Conservation (phyloP, 1,139 yeast genomes). For the Yamadazyma atmosphaerica region DNA sequence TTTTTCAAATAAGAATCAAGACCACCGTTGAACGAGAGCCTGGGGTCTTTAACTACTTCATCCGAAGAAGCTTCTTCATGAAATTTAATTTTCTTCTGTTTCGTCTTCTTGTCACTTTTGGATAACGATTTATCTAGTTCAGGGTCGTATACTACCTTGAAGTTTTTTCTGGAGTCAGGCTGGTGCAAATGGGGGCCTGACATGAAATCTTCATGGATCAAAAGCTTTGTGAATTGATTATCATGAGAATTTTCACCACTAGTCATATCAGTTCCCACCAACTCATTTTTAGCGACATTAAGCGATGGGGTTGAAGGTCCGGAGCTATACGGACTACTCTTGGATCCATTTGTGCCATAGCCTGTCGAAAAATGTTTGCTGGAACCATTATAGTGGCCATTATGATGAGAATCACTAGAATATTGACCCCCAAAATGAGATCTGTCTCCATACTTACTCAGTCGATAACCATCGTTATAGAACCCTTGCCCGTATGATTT, state of each 20-base stretch:
- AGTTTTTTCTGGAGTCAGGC: slow-evolving; percentile 31
- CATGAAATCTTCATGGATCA: slow-evolving; percentile 30
- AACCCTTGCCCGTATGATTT: slow-evolving; percentile 4
- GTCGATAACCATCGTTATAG: not conserved
- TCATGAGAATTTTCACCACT: slow-evolving; percentile 38
- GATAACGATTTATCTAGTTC: slow-evolving; percentile 36
- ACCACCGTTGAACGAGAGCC: slow-evolving; percentile 25
- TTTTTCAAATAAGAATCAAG: slow-evolving; percentile 34
- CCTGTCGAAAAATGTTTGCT: too few species aligned
- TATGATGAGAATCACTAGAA: not conserved
- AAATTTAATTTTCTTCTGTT: slow-evolving; percentile 37
- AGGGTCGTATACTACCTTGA: slow-evolving; percentile 58
- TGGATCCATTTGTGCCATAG: not conserved
- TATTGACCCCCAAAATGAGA: not conserved
- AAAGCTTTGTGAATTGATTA: slow-evolving; percentile 27
- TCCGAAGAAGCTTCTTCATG: slow-evolving; percentile 27
- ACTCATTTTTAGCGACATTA: slow-evolving; percentile 6
- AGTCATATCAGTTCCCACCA: slow-evolving; percentile 29
- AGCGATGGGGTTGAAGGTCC: not conserved
- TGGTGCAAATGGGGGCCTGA: not conserved
- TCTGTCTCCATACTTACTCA: not conserved
- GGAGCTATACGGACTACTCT: not conserved
- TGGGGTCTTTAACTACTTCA: slow-evolving; percentile 43
- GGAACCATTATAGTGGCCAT: not conserved
- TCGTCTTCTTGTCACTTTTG: slow-evolving; percentile 36